Evolutionary conservation across 371 early-diverging fungal genomes (phyloP).

Genomic region (Smittium culicis): DNA sequence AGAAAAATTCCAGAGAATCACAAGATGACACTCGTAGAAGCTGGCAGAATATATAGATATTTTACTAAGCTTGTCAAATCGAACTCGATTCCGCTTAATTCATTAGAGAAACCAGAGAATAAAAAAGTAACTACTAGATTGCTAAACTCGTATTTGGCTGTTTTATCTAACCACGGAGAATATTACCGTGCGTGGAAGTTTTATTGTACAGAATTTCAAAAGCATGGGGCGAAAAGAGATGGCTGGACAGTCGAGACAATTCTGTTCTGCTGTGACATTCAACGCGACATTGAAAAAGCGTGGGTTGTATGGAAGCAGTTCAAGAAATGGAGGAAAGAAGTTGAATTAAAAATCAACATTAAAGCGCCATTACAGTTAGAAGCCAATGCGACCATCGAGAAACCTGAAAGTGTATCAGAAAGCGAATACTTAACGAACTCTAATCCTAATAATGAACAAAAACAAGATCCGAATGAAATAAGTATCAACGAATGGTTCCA

Average conservation of each 20-base stretch:
- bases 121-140: constrained; percentile 35
- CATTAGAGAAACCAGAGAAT: constrained; percentile 23
- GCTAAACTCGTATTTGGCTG: constrained; percentile 44
- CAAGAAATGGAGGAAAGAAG: constrained; percentile 23
- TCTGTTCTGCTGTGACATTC: constrained; percentile 23
- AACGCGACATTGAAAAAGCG: constrained; percentile 27
- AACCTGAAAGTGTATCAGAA: not conserved
- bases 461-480: not conserved
- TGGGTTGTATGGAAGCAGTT: constrained; percentile 31
- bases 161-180: constrained; percentile 42
- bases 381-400: too few relatives aligned
- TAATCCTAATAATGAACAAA: too few relatives aligned
- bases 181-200: constrained; percentile 32
- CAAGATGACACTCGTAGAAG: constrained; percentile 30
- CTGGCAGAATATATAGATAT: constrained; percentile 31
- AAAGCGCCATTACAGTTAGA: too few relatives aligned
- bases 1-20: constrained; percentile 31
- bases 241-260: constrained; percentile 39
- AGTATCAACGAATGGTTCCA: constrained; percentile 2
- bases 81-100: constrained; percentile 15
- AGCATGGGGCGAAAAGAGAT: constrained; percentile 32
- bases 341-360: too few relatives aligned
- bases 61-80: constrained; percentile 22
- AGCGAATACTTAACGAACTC: not conserved
- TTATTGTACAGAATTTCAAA: constrained; percentile 34